Conservation (phyloP, 1,284 basidiomycete genomes). For the Lentinula novae-zelandiae region DNA sequence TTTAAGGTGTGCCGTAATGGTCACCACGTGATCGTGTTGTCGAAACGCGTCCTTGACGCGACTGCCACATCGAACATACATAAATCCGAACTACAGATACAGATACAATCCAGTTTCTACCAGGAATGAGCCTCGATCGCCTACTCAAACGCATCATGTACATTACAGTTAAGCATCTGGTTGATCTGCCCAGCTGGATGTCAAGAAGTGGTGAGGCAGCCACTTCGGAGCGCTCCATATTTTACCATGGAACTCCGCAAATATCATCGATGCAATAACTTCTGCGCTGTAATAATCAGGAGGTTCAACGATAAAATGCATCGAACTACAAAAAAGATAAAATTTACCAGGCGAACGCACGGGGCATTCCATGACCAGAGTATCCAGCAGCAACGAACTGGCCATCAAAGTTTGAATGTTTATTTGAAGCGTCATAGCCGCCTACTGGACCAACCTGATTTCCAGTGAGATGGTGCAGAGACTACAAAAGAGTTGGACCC, state of each 20-base stretch:
- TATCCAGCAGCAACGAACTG: constrained; percentile 79
- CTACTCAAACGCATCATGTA: too few species aligned
- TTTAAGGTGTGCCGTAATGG: background rate
- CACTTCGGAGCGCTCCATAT: constrained; percentile 54
- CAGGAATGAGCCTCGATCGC: too few species aligned
- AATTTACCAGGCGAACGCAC: constrained; percentile 66
- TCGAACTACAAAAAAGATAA: background rate
- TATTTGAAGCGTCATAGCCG: constrained; percentile 18
- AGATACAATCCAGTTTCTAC: background rate
- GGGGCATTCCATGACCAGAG: constrained; percentile 79
- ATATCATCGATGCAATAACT: constrained; percentile 61
- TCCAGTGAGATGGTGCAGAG: background rate
- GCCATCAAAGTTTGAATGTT: constrained; percentile 32
- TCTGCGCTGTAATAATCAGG: constrained; percentile 48
- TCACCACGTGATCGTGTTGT: background rate
- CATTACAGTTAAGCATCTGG: background rate
- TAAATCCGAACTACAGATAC: too few species aligned
- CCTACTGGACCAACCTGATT: constrained; percentile 64
- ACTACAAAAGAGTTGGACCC: constrained; percentile 23
- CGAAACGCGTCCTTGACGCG: background rate
- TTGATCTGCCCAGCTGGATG: constrained; percentile 18
- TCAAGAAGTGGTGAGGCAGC: constrained; percentile 64
- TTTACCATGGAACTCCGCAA: constrained; percentile 43
- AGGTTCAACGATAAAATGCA: background rate
- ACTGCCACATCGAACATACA: background rate